Base-by-base conservation (phyloP, 225 moss, liverwort and hornwort species). In the Marchantia polymorpha region DNA sequence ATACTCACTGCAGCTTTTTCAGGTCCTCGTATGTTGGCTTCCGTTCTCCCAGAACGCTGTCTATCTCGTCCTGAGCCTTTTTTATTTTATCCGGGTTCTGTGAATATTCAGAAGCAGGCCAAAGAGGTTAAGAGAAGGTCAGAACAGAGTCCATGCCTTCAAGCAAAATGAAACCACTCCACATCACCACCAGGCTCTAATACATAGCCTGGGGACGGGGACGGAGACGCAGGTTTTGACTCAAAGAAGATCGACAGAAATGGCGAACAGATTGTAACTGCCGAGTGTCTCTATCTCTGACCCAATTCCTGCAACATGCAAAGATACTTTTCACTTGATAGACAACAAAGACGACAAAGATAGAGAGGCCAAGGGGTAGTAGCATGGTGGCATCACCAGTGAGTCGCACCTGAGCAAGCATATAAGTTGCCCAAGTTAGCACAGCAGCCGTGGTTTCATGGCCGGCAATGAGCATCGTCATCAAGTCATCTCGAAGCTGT, bases 381-480 rank as follows among this genome's bases (percentile, higher is more conserved):
- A 48, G 6, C 9, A 31, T 25, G 30, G 31, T 69, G 29, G 30
- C 13, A 8, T 3, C 10, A 69, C 9, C 12, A 50, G 6, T 1
- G 73, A 4, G 11, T 26, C 22, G 47, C 63, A 99, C 97, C 90
- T 99, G 99, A 85, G 92, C 90, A 81, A 99, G 90, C 86, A 94
- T 82, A 76, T 83, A 99, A 12, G 99, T 95, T 73, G 95, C 91
- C 95, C 99, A 99, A 23, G 99, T 99, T 58, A 99, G 92, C 29
- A 99, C 95, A 69, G 99, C 99, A 26, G 99, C 90, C 71, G 99
- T 95, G 60, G 99, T 99, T 84, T 99, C 99, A 77, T 99, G 99
- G 75, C 99, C 99, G 84, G 99, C 99, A 84, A 99, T 95, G 72
- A 99, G 95, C 99, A 99, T 99, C 51, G 99, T 99, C 99, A 99